Evolutionary conservation across 148 eudicot species (phyloP).

Genomic region (Beta vulgaris): DNA sequence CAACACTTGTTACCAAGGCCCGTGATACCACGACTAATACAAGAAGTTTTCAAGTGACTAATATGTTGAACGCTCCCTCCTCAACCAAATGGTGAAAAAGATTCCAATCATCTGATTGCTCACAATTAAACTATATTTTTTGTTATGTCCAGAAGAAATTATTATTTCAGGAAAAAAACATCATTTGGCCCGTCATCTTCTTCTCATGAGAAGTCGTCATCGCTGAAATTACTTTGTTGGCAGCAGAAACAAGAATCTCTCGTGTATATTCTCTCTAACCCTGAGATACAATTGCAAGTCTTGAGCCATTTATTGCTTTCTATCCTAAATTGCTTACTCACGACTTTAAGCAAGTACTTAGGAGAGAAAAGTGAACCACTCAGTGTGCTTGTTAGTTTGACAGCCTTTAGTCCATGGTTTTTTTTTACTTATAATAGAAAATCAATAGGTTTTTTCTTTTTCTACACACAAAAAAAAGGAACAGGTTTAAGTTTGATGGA

Average conservation of each 20-base stretch:
- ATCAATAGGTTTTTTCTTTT: no score
- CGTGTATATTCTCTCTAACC: slow-evolving; percentile 36
- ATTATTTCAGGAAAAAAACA: slow-evolving; percentile 28
- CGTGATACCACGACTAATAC: slow-evolving; percentile 56
- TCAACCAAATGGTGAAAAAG: slow-evolving; percentile 51
- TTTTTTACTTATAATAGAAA: no score
- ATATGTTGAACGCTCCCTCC: slow-evolving; percentile 47
- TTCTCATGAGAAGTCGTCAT: slow-evolving; percentile 41
- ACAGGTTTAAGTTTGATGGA: no score
- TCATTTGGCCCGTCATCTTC: slow-evolving; percentile 46
- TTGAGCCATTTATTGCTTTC: slow-evolving; percentile 53
- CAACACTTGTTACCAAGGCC: slow-evolving; percentile 67
- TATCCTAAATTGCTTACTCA: slow-evolving; percentile 49
- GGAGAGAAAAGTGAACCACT: slow-evolving; percentile 44
- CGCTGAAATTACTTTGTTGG: slow-evolving; percentile 33
- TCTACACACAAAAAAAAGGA: no score
- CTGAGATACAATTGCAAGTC: slow-evolving; percentile 53
- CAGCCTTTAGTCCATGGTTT: slow-evolving; percentile 1
- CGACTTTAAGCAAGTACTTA: slow-evolving; percentile 50
- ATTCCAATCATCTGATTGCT: slow-evolving; percentile 72
- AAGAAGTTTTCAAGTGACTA: slow-evolving; percentile 48
- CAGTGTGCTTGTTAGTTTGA: slow-evolving; percentile 23
- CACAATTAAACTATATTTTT: slow-evolving; percentile 43
- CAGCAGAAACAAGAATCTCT: slow-evolving; percentile 56
- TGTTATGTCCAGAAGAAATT: slow-evolving; percentile 16